A percentile compares a stretch with the other conserved stretches of the same genome.
Conservation (phyloP, 148 eudicot species). For the Rhododendron simsii region DNA sequence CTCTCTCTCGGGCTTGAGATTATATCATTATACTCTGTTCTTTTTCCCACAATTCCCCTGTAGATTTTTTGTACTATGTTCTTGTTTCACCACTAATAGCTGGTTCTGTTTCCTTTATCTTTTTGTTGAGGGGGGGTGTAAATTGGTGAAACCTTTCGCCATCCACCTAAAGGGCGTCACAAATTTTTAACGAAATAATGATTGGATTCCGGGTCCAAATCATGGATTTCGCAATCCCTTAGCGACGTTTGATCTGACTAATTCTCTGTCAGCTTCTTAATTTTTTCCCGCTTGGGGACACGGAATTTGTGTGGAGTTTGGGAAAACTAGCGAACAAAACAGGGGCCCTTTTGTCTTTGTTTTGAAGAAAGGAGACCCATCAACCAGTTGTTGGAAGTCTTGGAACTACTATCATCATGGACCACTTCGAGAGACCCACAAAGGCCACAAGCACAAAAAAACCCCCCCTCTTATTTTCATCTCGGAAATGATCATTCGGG, state of each 20-base stretch:
- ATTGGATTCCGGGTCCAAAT: conserved; percentile 25
- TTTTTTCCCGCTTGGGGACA: not conserved
- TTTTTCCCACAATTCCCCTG: not conserved
- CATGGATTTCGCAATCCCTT: conserved; percentile 25
- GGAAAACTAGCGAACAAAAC: conserved; percentile 3
- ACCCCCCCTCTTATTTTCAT: too few relatives aligned
- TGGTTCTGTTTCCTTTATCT: not conserved
- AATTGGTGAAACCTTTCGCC: not conserved
- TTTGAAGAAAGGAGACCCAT: conserved; percentile 4
- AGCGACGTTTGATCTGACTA: conserved; percentile 15
- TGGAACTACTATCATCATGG: conserved; percentile 11
- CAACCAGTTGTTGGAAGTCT: conserved; percentile 13
- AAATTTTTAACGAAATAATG: conserved; percentile 10
- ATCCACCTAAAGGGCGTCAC: not conserved
- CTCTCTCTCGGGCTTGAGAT: not conserved
- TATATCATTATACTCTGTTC: not conserved
- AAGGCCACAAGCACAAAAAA: too few relatives aligned
- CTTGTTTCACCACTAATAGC: not conserved
- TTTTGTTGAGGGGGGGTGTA: not conserved
- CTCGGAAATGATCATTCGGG: too few relatives aligned
- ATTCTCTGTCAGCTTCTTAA: conserved; percentile 9
- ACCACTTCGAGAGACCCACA: conserved; percentile 11
- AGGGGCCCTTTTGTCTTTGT: not conserved
- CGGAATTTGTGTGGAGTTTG: conserved; percentile 19
- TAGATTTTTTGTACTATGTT: not conserved